Evolutionary conservation across 139 green algal genomes (phyloP), one percentile per base, ranked within the genome.

Genomic region (Zygnema cylindricum): DNA sequence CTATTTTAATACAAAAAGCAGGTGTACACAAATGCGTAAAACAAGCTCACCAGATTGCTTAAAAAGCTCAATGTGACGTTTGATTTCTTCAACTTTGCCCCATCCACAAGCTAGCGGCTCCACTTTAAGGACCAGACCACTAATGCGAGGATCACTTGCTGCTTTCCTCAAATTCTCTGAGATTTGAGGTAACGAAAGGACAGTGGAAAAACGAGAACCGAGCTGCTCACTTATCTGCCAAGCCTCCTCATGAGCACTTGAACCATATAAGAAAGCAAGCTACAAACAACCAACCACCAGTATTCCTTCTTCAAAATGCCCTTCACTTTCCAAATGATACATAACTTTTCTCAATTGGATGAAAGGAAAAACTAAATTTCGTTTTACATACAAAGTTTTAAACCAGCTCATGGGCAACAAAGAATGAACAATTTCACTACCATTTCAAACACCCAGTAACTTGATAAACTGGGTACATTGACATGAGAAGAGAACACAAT

Each of bases 41-140:
- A 38, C 3, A 7, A 57, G 42, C 86, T 36, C 77, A 91, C 86
- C 86, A 55, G 79, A 91, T 82, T 88, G 69, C 23, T 82, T 81
- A 55, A 91, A 91, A 42, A 79, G 55, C 43, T 94, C 93, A 0
- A 98, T 83, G 88, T 97, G 93, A 3, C 94, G 89, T 39, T 92
- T 85, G 25, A 98, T 85, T 92, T 98, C 96, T 91, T 95, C 86
- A 42, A 93, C 25, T 79, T 95, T 96, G 71, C 54, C 94, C 93
- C 94, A 96, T 32, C 94, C 94, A 43, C 40, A 88, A 69, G 69
- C 84, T 42, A 98, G 85, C 30, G 96, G 94, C 22, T 94, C 93
- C 33, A 99, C 93, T 87, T 98, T 97, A n/a, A 99, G 89, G 33
- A 93, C 92, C 42, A 99, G 82, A 1, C 95, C 95, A 40, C 54